Percentiles rank a stretch among this genome's conserved stretches.
These are phyloP conservation scores for Botryobasidium botryosum DNA, from an alignment of 768 basidiomycete species.

Conservation along the genomic window DNA sequence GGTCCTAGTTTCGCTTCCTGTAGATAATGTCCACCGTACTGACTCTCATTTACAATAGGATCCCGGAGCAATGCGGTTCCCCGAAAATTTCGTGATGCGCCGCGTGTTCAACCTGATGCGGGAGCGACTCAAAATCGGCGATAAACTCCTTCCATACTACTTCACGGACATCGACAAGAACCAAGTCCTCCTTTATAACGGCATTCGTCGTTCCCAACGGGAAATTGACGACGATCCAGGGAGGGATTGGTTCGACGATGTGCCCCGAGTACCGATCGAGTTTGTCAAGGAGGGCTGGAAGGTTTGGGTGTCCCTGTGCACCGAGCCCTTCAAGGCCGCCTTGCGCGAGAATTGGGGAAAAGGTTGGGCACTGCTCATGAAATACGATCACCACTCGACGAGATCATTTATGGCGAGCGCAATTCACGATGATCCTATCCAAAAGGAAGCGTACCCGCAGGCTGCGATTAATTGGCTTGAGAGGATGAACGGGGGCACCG, in stretches of 20 bases:
- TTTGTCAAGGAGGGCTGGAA: neutral
- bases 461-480: slow-evolving; percentile 2
- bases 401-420: neutral
- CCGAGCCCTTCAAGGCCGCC: neutral
- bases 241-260: too few relatives aligned
- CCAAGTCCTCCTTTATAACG: slow-evolving; percentile 2
- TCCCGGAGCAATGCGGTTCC: slow-evolving; percentile 16
- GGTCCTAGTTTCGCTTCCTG: neutral
- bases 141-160: neutral
- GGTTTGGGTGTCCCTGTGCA: neutral
- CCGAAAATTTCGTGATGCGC: slow-evolving; percentile 12
- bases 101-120: slow-evolving; percentile 10
- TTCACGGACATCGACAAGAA: slow-evolving; percentile 1
- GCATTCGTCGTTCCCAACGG: neutral
- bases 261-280: neutral
- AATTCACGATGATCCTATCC: neutral
- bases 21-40: neutral
- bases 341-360: neutral
- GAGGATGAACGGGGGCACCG: slow-evolving; percentile 3
- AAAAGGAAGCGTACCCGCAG: neutral
- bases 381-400: slow-evolving; percentile 1
- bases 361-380: neutral
- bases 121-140: slow-evolving; percentile 1
- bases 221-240: too few relatives aligned
- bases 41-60: slow-evolving; percentile 9